Base-by-base conservation (phyloP, 495 filamentous ascomycete genomes). In the Pyrenula massariospora region DNA sequence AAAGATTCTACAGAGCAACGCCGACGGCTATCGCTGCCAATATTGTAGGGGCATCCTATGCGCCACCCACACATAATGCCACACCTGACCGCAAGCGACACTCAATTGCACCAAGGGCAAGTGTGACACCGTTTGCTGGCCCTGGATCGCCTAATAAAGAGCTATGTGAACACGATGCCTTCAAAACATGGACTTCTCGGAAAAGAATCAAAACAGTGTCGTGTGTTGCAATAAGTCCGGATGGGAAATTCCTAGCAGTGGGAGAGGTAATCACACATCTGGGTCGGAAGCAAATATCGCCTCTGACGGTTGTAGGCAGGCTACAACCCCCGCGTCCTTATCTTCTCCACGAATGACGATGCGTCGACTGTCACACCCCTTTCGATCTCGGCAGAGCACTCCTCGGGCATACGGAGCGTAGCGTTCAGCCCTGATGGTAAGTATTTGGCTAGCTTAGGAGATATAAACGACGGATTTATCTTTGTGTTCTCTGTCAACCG, bases 171-270 rank as follows among this genome's bases (percentile, higher is more conserved):
- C 80, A 77, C 25, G 76, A 82, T 20, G 76, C 73, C 57, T 77
- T 77, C 49, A 89, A 84, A 58, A 85, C 81, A 25, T 89, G 87
- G 87, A 89, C 87, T 5, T 90, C 88, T 24, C 80, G 88, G 60
- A 91, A 96, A 67, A 78, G 91, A 58, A 86, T 95, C 64, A 96
- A 96, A 69, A 89, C 92, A n/a, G 88, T 91, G 1, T 96, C 91
- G n/a, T 94, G 89, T 70, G 79, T 97, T 23, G 87, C 87, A 20
- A 83, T 98, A 56, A 96, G 91, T 68, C 86, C 83, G 2, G 89
- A 96, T 77, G 93, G 89, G 50, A 85, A 81, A 58, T 89, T 88
- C 65, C 78, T 98, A 48, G 93, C 94, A 23, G 84, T 96, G 25
- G 93, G 93, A 66, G 93, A 98, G 75, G n/a, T n/a, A n/a, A n/a